Evolutionary conservation across 257 asterid genomes (phyloP).

Genomic region (Paraleonurus japonicus): DNA sequence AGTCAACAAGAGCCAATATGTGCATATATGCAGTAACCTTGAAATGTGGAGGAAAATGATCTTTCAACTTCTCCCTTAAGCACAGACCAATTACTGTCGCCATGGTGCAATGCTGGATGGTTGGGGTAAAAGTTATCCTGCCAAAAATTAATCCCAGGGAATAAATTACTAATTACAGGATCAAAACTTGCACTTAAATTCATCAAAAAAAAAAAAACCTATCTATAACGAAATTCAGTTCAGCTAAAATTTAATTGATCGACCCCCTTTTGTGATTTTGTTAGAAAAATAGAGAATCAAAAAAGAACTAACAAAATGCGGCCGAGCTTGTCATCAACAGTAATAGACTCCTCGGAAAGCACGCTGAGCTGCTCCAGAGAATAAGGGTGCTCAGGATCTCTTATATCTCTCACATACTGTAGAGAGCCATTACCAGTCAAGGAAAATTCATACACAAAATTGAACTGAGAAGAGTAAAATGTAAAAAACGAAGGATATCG

Average conservation of each 20-base stretch:
- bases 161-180: not conserved
- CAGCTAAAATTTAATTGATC: not conserved
- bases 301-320: constrained; percentile 67
- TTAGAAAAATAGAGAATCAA: not conserved
- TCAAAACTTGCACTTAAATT: not conserved
- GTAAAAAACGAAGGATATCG: constrained; percentile 63
- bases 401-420: constrained; percentile 80
- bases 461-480: not conserved
- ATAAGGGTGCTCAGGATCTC: constrained; percentile 98
- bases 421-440: constrained; percentile 49
- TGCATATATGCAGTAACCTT: constrained; percentile 46
- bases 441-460: constrained; percentile 35
- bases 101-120: constrained; percentile 97
- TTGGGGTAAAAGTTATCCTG: constrained; percentile 94
- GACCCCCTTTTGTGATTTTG: too few species aligned
- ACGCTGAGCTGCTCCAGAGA: constrained; percentile 92
- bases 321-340: constrained; percentile 81
- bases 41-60: constrained; percentile 77
- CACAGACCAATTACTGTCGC: constrained; percentile 88
- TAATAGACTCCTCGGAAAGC: constrained; percentile 79
- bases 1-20: not conserved
- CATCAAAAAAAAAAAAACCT: not conserved
- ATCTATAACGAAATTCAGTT: not conserved
- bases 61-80: constrained; percentile 76
- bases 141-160: not conserved